Conservation (phyloP, 495 filamentous ascomycete genomes). For the Trichocladium uniseriatum region DNA sequence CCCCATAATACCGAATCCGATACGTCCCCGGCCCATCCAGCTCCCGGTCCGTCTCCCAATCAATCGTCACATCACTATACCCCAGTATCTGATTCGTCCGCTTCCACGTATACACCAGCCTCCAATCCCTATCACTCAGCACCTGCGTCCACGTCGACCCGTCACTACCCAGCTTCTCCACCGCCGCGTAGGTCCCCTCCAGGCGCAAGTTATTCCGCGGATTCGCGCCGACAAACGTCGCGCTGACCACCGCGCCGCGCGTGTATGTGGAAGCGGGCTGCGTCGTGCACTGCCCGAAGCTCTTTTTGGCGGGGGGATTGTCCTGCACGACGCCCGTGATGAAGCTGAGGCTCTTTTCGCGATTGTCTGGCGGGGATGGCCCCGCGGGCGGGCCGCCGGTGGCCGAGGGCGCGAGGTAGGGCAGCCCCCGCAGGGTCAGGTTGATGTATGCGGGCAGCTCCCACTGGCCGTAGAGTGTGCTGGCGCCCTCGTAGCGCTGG, state of each 20-base stretch:
- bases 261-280: conserved; percentile 50
- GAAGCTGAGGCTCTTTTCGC: conserved; percentile 62
- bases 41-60: conserved; percentile 62
- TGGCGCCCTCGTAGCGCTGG: conserved; percentile 93
- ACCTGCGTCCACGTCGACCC: conserved; percentile 56
- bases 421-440: conserved; percentile 59
- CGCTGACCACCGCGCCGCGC: conserved; percentile 54
- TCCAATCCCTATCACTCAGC: conserved; percentile 70
- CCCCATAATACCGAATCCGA: conserved; percentile 77
- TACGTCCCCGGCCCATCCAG: conserved; percentile 55
- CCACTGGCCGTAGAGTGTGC: conserved; percentile 82
- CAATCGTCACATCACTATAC: conserved; percentile 65
- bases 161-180: conserved; percentile 50
- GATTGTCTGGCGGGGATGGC: conserved; percentile 70
- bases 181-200: conserved; percentile 69
- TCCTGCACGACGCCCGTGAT: conserved; percentile 77
- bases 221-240: conserved; percentile 78
- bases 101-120: conserved; percentile 70
- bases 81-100: conserved; percentile 63
- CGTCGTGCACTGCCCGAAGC: conserved; percentile 58
- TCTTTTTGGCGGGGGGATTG: conserved; percentile 50
- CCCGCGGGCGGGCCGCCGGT: conserved; percentile 44
- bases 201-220: conserved; percentile 80
- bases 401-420: conserved; percentile 51
- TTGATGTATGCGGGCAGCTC: conserved; percentile 82